These are phyloP conservation scores for Wickerhamomyces chambardii DNA, from an alignment of 805 yeast species.

Conservation along the genomic window DNA sequence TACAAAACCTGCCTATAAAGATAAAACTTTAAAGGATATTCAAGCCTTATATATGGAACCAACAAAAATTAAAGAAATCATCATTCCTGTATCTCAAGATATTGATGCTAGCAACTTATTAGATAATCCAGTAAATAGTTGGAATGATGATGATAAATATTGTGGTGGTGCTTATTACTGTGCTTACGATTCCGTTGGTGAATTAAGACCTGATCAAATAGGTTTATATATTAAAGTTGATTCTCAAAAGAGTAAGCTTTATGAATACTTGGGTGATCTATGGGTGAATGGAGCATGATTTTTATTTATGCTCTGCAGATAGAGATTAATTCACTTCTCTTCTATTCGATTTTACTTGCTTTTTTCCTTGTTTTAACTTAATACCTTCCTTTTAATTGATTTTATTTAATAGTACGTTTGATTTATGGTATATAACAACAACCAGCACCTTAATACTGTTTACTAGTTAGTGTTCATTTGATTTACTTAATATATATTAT, in stretches of 20 bases:
- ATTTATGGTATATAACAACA: too few relatives aligned
- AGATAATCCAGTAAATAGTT: conserved; percentile 26
- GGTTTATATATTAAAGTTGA: conserved; percentile 9
- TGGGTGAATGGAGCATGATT: conserved; percentile 13
- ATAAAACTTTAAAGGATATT: too few relatives aligned
- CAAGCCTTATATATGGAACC: conserved; percentile 25
- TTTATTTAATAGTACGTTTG: too few relatives aligned
- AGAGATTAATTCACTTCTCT: too few relatives aligned
- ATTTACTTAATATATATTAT: too few relatives aligned
- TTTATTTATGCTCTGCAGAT: neutral
- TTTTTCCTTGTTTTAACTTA: neutral
- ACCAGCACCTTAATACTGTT: too few relatives aligned
- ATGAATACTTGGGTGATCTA: conserved; percentile 15
- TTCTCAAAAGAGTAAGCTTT: conserved; percentile 7
- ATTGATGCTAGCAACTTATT: conserved; percentile 13
- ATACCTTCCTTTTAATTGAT: too few relatives aligned
- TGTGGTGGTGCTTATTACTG: conserved; percentile 37
- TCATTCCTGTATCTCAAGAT: conserved; percentile 30
- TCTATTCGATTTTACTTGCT: neutral
- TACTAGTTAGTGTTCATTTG: too few relatives aligned
- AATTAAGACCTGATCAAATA: conserved; percentile 4
- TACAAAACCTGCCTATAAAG: too few relatives aligned
- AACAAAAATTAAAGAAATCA: conserved; percentile 23
- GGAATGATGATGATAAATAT: conserved; percentile 23
- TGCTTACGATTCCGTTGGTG: conserved; percentile 31